phyloP scores from a whole-genome alignment of 345 rosid species.

The Mallotus nudiflorus region DNA sequence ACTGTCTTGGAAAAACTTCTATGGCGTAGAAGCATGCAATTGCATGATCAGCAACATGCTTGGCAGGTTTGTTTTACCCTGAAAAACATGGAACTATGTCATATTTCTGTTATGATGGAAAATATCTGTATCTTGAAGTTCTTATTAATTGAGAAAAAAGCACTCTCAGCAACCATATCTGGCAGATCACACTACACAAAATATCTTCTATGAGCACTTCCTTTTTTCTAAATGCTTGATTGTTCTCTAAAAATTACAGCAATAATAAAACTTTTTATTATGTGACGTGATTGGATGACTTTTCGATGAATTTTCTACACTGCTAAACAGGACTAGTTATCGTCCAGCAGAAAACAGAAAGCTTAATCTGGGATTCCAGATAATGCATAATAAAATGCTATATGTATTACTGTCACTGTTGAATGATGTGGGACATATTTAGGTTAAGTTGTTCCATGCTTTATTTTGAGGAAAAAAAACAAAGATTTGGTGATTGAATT shows the following conservation, averaged over 20 bases:
- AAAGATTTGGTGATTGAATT: too few species aligned
- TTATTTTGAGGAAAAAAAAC: too few species aligned
- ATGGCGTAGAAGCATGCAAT: constrained; percentile 51
- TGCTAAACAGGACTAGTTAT: not conserved
- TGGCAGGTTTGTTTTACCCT: constrained; percentile 72
- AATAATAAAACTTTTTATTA: not conserved
- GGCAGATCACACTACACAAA: not conserved
- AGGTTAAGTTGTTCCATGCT: too few species aligned
- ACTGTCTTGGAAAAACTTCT: constrained; percentile 53
- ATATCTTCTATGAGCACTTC: not conserved
- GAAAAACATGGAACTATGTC: constrained; percentile 13
- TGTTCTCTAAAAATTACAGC: not conserved
- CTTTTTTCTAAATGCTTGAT: not conserved
- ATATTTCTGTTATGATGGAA: constrained; percentile 2
- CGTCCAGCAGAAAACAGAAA: not conserved
- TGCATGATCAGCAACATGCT: constrained; percentile 57
- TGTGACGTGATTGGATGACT: not conserved
- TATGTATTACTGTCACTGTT: too few species aligned
- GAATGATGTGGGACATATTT: too few species aligned
- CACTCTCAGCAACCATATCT: not conserved
- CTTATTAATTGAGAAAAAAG: not conserved
- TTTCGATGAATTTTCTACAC: not conserved
- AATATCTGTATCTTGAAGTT: not conserved
- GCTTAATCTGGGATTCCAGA: not conserved
- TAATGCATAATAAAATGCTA: not conserved